These are phyloP conservation scores for Starmerella floricola DNA, from an alignment of 805 yeast species.

Conservation along the genomic window DNA sequence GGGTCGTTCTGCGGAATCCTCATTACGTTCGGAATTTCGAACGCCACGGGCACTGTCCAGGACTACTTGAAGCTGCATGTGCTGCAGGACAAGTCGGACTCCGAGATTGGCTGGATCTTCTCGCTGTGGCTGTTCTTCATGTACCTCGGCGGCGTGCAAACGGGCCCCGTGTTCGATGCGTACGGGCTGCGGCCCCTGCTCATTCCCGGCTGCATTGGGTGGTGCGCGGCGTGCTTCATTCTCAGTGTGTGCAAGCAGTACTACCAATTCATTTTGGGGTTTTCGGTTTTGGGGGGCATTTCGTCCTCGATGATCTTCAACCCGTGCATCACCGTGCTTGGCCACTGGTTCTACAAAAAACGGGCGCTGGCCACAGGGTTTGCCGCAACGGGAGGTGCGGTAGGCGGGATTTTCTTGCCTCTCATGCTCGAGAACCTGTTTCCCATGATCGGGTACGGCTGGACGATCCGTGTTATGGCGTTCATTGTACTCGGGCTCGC, in stretches of 20 bases:
- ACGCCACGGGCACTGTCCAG: slow-evolving; percentile 56
- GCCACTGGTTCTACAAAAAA: slow-evolving; percentile 49
- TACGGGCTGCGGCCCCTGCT: slow-evolving; percentile 41
- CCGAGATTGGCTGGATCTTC: slow-evolving; percentile 60
- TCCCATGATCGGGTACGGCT: slow-evolving; percentile 40
- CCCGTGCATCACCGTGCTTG: slow-evolving; percentile 43
- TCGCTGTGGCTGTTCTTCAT: slow-evolving; percentile 32
- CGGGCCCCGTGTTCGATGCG: slow-evolving; percentile 45
- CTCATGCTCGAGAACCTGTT: slow-evolving; percentile 39
- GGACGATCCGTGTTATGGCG: slow-evolving; percentile 47
- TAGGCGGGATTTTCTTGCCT: slow-evolving; percentile 55
- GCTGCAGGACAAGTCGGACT: slow-evolving; percentile 35
- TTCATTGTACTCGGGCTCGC: slow-evolving; percentile 25
- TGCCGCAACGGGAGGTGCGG: slow-evolving; percentile 52
- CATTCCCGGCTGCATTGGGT: slow-evolving; percentile 35
- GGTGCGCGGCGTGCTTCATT: slow-evolving; percentile 41
- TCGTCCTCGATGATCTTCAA: slow-evolving; percentile 35
- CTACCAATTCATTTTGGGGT: slow-evolving; percentile 50
- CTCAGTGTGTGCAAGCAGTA: slow-evolving; percentile 39
- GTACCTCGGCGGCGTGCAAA: slow-evolving; percentile 38
- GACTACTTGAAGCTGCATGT: slow-evolving; percentile 48
- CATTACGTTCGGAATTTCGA: slow-evolving; percentile 52
- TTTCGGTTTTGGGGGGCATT: slow-evolving; percentile 43
- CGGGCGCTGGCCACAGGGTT: slow-evolving; percentile 52
- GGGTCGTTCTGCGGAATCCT: slow-evolving; percentile 48